Evolutionary conservation across 148 eudicot species (phyloP).

Genomic region (Camellia lanceoleosa): DNA sequence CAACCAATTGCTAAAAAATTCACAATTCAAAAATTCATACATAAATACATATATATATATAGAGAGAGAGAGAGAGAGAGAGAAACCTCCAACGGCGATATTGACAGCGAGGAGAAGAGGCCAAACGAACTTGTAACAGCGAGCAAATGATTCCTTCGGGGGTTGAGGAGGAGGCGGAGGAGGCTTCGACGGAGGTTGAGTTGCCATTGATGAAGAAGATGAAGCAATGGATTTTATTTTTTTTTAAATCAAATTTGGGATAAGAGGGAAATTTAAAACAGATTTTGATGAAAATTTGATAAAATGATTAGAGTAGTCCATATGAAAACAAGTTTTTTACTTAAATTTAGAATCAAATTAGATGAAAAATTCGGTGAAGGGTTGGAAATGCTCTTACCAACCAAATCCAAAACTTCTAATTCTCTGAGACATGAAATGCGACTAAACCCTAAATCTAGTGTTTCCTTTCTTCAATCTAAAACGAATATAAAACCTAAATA

Average conservation of each 20-base stretch:
- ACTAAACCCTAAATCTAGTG: background rate
- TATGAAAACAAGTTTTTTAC: too few relatives aligned
- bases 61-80: slow-evolving; percentile 26
- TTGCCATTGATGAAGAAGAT: too few relatives aligned
- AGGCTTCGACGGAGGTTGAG: slow-evolving; percentile 11
- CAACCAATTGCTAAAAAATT: background rate
- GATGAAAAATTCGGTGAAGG: too few relatives aligned
- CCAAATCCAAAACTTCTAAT: background rate
- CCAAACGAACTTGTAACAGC: slow-evolving; percentile 74
- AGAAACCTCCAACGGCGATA: slow-evolving; percentile 75
- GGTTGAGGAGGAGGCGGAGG: slow-evolving; percentile 29
- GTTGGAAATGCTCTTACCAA: too few relatives aligned
- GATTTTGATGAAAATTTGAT: too few relatives aligned
- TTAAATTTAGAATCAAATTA: too few relatives aligned
- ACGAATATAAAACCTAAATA: background rate
- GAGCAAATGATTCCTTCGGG: slow-evolving; percentile 33
- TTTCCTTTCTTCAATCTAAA: background rate
- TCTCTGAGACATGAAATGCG: background rate
- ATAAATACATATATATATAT: background rate
- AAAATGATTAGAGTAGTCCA: too few relatives aligned
- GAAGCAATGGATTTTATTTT: too few relatives aligned
- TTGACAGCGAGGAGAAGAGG: slow-evolving; percentile 74
- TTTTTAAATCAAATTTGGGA: too few relatives aligned
- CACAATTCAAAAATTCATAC: too few relatives aligned
- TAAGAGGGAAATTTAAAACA: too few relatives aligned